Percentiles rank a stretch among this genome's conserved stretches.
Evolutionary conservation across 2,329 filamentous ascomycete species (phyloP).

Genomic region (Colletotrichum sidae): DNA sequence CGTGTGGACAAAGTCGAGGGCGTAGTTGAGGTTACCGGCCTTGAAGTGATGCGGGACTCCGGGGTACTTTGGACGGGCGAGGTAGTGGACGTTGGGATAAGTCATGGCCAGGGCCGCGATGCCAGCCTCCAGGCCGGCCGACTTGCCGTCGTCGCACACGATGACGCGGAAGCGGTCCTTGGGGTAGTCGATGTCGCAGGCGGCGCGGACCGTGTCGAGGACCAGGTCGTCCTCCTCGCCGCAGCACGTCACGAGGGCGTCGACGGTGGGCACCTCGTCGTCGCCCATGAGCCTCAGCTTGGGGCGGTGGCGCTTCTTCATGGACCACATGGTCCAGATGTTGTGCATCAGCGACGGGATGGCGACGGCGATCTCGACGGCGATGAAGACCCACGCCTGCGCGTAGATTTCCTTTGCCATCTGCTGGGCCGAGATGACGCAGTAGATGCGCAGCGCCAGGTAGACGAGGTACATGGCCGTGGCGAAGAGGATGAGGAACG

Average conservation of each 20-base stretch:
- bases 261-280: constrained; percentile 63
- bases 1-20: constrained; percentile 60
- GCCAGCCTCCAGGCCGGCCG: constrained; percentile 53
- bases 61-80: constrained; percentile 61
- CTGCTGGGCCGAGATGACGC: constrained; percentile 63
- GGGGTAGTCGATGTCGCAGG: constrained; percentile 67
- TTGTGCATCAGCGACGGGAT: constrained; percentile 68
- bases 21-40: constrained; percentile 73
- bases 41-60: constrained; percentile 69
- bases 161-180: constrained; percentile 63
- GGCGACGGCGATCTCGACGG: constrained; percentile 63
- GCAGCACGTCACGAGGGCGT: constrained; percentile 69
- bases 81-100: constrained; percentile 64
- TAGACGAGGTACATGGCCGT: constrained; percentile 60
- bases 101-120: constrained; percentile 51
- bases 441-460: constrained; percentile 62
- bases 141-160: constrained; percentile 66
- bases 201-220: constrained; percentile 67
- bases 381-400: constrained; percentile 69
- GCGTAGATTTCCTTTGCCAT: constrained; percentile 53
- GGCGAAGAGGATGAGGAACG: constrained; percentile 53
- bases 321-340: constrained; percentile 66
- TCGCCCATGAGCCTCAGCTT: constrained; percentile 63
- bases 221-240: constrained; percentile 67
- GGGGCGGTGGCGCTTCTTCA: constrained; percentile 65